These are phyloP conservation scores for Pinus albicaulis DNA, from an alignment of 75 land plant species.

Conservation along the genomic window DNA sequence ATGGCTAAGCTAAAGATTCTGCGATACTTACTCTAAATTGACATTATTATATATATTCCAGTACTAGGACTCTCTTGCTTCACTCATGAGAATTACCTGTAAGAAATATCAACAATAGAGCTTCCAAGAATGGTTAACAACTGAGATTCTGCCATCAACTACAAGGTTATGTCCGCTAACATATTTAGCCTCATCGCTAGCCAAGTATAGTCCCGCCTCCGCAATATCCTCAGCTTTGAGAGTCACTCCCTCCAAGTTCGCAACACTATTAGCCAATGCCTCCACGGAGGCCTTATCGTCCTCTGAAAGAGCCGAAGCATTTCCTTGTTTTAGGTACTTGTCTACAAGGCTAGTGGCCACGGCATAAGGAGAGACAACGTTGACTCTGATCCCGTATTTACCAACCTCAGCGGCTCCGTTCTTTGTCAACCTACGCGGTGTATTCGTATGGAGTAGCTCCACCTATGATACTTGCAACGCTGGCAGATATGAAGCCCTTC, in stretches of 20 bases:
- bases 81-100: too few relatives aligned
- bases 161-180: slow-evolving; percentile 3
- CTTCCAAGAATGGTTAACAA: not conserved
- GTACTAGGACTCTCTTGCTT: too few relatives aligned
- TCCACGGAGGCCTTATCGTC: not conserved
- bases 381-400: too few relatives aligned
- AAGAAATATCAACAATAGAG: too few relatives aligned
- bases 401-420: too few relatives aligned
- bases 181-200: not conserved
- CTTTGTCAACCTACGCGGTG: not conserved
- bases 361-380: too few relatives aligned
- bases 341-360: not conserved
- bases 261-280: not conserved
- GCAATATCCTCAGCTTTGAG: not conserved
- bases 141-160: not conserved
- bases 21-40: too few relatives aligned
- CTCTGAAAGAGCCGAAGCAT: not conserved
- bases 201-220: not conserved
- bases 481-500: slow-evolving; percentile 25
- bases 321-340: not conserved
- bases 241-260: not conserved
- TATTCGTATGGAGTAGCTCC: not conserved
- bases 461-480: not conserved
- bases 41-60: too few relatives aligned
- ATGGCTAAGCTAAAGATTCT: too few relatives aligned